Evolutionary conservation across 1,139 yeast genomes (phyloP).

Genomic region (Debaryomyces sp.): DNA sequence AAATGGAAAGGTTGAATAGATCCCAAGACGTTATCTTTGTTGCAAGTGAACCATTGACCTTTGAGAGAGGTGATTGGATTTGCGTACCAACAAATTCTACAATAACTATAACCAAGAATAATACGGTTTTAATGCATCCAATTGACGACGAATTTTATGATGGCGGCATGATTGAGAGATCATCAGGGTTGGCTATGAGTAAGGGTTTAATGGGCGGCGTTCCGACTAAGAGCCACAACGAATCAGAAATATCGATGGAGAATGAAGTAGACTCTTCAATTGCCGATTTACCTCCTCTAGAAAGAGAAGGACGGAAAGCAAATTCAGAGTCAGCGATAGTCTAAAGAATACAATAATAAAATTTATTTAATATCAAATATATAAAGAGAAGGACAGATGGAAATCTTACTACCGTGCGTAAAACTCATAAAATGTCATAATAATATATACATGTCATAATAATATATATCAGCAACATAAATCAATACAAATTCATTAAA

Average conservation of each 20-base stretch:
- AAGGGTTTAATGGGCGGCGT: conserved; percentile 86
- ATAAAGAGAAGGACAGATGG: conserved; percentile 1
- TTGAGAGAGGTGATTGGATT: conserved; percentile 97
- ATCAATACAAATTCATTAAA: neutral
- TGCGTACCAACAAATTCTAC: conserved; percentile 93
- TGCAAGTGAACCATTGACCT: conserved; percentile 94
- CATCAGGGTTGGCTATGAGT: conserved; percentile 81
- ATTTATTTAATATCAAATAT: conserved; percentile 1
- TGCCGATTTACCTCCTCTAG: conserved; percentile 77
- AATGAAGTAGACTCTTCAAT: conserved; percentile 43
- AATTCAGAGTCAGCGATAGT: conserved; percentile 8
- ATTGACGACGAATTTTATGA: conserved; percentile 87
- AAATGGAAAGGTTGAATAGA: conserved; percentile 91
- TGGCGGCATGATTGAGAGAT: conserved; percentile 64
- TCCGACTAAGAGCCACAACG: conserved; percentile 28
- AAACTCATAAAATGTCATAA: neutral
- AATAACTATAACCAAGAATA: conserved; percentile 73
- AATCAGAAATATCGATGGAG: conserved; percentile 7
- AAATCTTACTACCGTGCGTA: neutral
- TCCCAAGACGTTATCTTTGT: conserved; percentile 95
- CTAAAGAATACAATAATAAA: neutral
- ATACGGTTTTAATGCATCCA: conserved; percentile 89
- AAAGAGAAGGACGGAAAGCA: conserved; percentile 72
- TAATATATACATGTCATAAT: conserved; percentile 1
- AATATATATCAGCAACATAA: neutral